A percentile compares a stretch with the other conserved stretches of the same genome.
Conservation (phyloP, 306 rosid species). For the Fagus sylvatica region DNA sequence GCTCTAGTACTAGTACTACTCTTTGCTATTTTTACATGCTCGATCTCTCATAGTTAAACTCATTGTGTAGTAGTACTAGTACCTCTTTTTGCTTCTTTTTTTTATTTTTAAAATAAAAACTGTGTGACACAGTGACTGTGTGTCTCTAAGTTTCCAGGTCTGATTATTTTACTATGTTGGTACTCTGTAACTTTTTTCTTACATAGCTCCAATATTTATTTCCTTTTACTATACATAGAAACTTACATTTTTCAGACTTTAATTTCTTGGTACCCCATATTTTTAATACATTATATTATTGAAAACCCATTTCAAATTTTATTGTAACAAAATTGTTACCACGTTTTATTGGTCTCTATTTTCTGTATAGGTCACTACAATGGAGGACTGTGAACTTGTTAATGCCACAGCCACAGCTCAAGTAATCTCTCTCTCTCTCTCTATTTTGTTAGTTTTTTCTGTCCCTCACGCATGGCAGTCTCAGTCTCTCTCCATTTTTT, state of each 20-base stretch:
- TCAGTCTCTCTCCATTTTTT: neutral
- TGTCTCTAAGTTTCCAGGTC: neutral
- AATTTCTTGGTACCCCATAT: neutral
- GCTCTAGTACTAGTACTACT: too few species aligned
- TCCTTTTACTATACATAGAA: constrained; percentile 15
- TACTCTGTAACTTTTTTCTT: constrained; percentile 19
- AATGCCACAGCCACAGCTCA: constrained; percentile 28
- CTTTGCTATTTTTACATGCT: too few species aligned
- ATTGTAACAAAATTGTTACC: neutral
- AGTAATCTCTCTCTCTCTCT: constrained; percentile 33
- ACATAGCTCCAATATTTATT: constrained; percentile 35
- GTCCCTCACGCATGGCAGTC: constrained; percentile 10
- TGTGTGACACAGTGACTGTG: neutral
- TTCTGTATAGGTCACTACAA: constrained; percentile 12
- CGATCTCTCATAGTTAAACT: too few species aligned
- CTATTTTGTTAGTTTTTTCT: neutral
- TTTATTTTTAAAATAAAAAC: too few species aligned
- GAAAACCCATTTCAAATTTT: neutral
- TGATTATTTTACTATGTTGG: constrained; percentile 14
- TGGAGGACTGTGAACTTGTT: constrained; percentile 34
- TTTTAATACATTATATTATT: too few species aligned
- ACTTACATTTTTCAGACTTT: neutral
- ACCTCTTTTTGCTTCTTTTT: too few species aligned
- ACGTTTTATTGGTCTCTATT: neutral
- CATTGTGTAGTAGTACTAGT: too few species aligned